Evolutionary conservation across 257 asterid species (phyloP).

Genomic region (Nicotiana paniculata): DNA sequence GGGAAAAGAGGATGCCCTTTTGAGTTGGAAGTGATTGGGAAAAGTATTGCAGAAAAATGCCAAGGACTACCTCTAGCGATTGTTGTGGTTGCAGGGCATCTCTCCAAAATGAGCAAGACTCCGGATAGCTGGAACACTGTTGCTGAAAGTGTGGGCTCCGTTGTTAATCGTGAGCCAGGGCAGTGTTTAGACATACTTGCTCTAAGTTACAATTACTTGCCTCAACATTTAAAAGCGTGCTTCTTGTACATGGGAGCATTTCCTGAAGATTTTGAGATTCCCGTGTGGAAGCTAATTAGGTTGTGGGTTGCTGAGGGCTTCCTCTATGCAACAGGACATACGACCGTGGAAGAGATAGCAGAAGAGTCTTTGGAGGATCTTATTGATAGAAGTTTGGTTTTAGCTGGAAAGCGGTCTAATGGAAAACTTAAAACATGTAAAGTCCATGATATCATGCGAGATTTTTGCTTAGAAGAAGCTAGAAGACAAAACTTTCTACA

Average conservation of each 20-base stretch:
- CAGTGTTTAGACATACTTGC: constrained; percentile 12
- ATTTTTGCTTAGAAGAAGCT: constrained; percentile 33
- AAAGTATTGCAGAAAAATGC: constrained; percentile 22
- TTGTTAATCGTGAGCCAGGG: constrained; percentile 8
- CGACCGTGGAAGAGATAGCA: constrained; percentile 17
- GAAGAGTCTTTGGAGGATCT: constrained; percentile 33
- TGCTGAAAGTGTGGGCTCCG: constrained; percentile 17
- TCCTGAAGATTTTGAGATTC: constrained; percentile 27
- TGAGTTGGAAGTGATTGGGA: constrained; percentile 16
- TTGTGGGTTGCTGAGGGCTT: constrained; percentile 39
- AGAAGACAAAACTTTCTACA: constrained; percentile 25
- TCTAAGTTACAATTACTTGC: constrained; percentile 25
- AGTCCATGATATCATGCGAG: constrained; percentile 32
- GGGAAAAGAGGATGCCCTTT: constrained; percentile 11
- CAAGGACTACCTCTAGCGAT: constrained; percentile 31
- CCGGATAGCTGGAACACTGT: constrained; percentile 19
- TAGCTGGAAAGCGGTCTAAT: constrained; percentile 13
- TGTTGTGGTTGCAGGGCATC: constrained; percentile 25
- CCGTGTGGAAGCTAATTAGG: constrained; percentile 14
- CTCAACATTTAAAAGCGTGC: constrained; percentile 26
- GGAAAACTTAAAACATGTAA: constrained; percentile 26
- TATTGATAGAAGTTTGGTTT: constrained; percentile 25
- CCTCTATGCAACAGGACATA: not conserved
- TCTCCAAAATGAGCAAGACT: constrained; percentile 16
- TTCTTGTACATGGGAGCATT: constrained; percentile 38